These are phyloP conservation scores for Samsoniella hepiali DNA, from an alignment of 2,329 filamentous ascomycete genomes.

Conservation along the genomic window DNA sequence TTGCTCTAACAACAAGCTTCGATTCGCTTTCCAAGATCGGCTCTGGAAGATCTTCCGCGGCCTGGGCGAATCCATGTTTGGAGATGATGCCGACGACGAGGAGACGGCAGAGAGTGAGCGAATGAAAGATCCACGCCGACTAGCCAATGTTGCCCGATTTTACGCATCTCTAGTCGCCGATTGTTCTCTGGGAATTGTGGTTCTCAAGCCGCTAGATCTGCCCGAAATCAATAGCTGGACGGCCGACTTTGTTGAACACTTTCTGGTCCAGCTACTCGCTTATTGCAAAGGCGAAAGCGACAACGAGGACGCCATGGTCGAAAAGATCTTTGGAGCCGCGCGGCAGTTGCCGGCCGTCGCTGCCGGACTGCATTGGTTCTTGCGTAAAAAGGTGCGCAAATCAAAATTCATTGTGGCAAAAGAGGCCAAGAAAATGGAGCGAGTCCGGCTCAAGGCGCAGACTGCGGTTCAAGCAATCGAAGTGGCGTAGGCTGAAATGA, in stretches of 20 bases:
- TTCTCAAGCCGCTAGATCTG: conserved; percentile 72
- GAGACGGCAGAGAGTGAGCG: conserved; percentile 46
- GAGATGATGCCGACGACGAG: conserved; percentile 59
- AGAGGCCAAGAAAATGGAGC: conserved; percentile 43
- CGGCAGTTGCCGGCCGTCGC: conserved; percentile 65
- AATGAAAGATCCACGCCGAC: conserved; percentile 46
- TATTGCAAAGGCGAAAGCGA: conserved; percentile 49
- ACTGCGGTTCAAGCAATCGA: conserved; percentile 23
- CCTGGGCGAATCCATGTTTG: conserved; percentile 77
- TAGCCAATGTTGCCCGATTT: conserved; percentile 53
- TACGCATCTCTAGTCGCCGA: conserved; percentile 50
- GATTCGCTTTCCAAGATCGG: conserved; percentile 82
- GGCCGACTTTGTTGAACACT: conserved; percentile 72
- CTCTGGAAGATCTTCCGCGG: conserved; percentile 82
- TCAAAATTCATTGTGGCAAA: conserved; percentile 53
- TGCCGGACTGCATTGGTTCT: conserved; percentile 73
- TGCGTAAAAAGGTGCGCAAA: conserved; percentile 70
- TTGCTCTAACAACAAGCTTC: conserved; percentile 70
- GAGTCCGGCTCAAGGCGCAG: conserved; percentile 34
- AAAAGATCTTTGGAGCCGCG: conserved; percentile 63
- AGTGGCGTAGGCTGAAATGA: conserved; percentile 2
- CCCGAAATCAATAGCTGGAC: conserved; percentile 74
- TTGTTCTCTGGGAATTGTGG: conserved; percentile 43
- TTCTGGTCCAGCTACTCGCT: conserved; percentile 73
- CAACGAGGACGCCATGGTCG: conserved; percentile 56